phyloP scores from a whole-genome alignment of 768 basidiomycete genomes.

The Lactarius trivialis region DNA sequence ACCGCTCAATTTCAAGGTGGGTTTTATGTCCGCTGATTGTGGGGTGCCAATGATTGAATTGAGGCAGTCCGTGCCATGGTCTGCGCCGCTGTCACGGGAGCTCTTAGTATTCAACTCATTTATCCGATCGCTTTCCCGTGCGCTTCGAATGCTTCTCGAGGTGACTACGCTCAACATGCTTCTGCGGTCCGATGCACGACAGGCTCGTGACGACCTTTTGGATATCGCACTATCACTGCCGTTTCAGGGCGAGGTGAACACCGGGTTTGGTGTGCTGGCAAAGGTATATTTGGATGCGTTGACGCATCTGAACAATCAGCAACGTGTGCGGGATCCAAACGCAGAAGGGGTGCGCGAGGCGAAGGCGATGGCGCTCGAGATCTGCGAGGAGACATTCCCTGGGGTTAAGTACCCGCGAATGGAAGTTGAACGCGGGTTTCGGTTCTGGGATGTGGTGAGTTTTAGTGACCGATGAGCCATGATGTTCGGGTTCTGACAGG shows the following conservation, averaged over 20 bases:
- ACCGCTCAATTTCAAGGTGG: conserved; percentile 87
- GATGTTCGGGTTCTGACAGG: conserved; percentile 17
- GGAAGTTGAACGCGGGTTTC: conserved; percentile 93
- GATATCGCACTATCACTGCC: conserved; percentile 90
- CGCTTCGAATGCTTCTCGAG: conserved; percentile 85
- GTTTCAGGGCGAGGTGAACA: conserved; percentile 95
- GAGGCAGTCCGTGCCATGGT: conserved; percentile 80
- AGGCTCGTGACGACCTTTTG: conserved; percentile 82
- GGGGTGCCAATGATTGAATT: conserved; percentile 1
- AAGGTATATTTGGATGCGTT: conserved; percentile 95
- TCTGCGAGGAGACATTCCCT: conserved; percentile 91
- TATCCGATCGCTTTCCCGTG: conserved; percentile 83
- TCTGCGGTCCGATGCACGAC: conserved; percentile 78
- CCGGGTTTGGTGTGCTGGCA: conserved; percentile 93
- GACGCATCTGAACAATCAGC: conserved; percentile 77
- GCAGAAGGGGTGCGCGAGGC: conserved; percentile 75
- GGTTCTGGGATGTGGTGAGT: conserved; percentile 98
- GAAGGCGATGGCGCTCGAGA: conserved; percentile 80
- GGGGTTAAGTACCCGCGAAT: conserved; percentile 81
- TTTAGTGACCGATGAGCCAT: conserved; percentile 9
- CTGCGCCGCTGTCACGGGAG: conserved; percentile 93
- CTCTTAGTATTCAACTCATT: conserved; percentile 98
- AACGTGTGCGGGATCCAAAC: conserved; percentile 68
- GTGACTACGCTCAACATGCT: conserved; percentile 91
- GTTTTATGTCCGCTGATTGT: conserved; percentile 24